Conservation (phyloP, 495 filamentous ascomycete genomes). For the Penicillium flavigenum region DNA sequence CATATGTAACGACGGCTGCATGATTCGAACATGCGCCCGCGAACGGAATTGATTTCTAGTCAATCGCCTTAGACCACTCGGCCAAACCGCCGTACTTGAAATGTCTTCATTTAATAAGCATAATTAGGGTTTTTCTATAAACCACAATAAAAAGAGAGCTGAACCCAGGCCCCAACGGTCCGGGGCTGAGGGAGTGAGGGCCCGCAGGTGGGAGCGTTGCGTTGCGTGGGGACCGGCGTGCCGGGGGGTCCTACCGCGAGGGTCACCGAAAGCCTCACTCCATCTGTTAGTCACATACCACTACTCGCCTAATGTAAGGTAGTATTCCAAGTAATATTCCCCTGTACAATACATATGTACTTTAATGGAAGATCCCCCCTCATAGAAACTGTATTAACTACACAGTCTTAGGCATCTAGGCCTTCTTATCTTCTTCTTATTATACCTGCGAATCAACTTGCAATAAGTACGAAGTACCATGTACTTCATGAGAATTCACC, state of each 20-base stretch:
- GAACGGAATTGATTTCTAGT: slow-evolving; percentile 14
- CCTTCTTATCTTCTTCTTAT: slow-evolving; percentile 8
- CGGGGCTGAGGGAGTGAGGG: too few species aligned
- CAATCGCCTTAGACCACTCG: slow-evolving; percentile 30
- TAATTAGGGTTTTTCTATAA: too few species aligned
- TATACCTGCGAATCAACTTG: neutral
- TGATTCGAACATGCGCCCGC: too few species aligned
- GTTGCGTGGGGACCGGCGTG: too few species aligned
- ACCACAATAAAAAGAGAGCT: too few species aligned
- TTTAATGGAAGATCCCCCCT: neutral
- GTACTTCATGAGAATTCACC: neutral
- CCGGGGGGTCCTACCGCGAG: too few species aligned
- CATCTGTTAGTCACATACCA: too few species aligned
- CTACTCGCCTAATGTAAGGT: neutral
- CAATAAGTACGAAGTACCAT: neutral
- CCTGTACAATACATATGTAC: neutral
- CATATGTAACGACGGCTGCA: too few species aligned
- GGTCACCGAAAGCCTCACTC: too few species aligned
- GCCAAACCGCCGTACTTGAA: slow-evolving; percentile 17
- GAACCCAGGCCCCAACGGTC: too few species aligned
- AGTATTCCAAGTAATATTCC: neutral
- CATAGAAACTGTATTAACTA: neutral
- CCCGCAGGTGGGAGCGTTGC: too few species aligned
- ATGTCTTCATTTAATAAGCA: too few species aligned
- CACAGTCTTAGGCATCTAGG: neutral